These are phyloP conservation scores for Spergularia azorica DNA, from an alignment of 179 eudicot genomes.

Conservation along the genomic window DNA sequence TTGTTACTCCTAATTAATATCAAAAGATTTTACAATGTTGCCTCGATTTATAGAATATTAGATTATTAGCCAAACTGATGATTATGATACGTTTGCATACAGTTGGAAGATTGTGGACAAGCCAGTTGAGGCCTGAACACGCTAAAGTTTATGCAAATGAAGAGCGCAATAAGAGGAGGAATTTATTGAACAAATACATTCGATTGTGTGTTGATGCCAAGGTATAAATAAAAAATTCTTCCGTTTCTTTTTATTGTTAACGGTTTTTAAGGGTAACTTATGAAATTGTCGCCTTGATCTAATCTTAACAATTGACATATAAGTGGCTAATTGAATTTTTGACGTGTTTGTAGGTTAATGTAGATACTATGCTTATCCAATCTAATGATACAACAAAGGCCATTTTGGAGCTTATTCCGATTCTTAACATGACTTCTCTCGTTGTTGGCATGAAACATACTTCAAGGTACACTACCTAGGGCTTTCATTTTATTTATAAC, in stretches of 20 bases:
- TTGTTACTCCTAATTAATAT: no score
- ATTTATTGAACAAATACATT: slow-evolving; percentile 53
- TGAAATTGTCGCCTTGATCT: no score
- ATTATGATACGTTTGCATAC: no score
- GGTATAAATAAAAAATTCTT: slow-evolving; percentile 21
- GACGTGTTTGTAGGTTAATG: slow-evolving; percentile 37
- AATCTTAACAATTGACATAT: no score
- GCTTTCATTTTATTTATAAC: no score
- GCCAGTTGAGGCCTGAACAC: slow-evolving; percentile 58
- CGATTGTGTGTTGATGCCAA: slow-evolving; percentile 50
- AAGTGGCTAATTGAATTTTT: no score
- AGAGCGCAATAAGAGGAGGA: slow-evolving; percentile 50
- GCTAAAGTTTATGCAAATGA: slow-evolving; percentile 44
- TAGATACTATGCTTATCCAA: slow-evolving; percentile 69
- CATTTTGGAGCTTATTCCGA: slow-evolving; percentile 55
- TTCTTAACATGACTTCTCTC: slow-evolving; percentile 55
- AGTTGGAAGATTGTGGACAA: slow-evolving; percentile 66
- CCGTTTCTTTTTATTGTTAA: no score
- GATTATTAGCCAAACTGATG: no score
- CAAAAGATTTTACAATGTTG: no score
- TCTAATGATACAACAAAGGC: slow-evolving; percentile 53
- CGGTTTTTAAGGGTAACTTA: no score
- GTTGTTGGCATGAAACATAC: slow-evolving; percentile 56
- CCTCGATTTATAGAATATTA: no score
- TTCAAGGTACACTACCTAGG: slow-evolving; percentile 46